Evolutionary conservation across 495 filamentous ascomycete species (phyloP), one percentile per base, ranked within the genome.

Genomic region (Xylaria telfairii): DNA sequence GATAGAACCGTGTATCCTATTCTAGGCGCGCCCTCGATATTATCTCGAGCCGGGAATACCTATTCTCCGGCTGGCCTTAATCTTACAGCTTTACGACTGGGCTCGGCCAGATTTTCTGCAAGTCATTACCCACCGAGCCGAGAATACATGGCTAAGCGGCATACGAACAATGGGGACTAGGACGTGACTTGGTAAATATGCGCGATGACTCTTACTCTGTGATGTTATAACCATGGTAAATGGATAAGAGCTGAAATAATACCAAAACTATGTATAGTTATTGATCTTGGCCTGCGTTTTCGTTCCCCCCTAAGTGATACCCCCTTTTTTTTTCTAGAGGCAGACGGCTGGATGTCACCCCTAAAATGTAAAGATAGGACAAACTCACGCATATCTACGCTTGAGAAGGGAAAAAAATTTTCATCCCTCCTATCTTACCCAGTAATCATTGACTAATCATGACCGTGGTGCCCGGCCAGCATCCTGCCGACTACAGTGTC

Each of bases 361-460:
- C 19, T 28, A 5, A n/a, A 24, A 37, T 62, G 37, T 62, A 62
- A 42, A 41, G 34, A 62, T 62, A 62, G 37, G 37, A 42, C 21
- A n/a, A 39, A 28, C 37, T 24, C 34, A 17, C 26, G 59, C 59
- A 42, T 41, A 62, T 41, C 34, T 26, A 42, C 37, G 59, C 59
- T 32, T 24, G 28, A 42, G n/a, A 62, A 28, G 24, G 37, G 59
- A 34, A 37, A 65, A 65, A 65, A 65, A 49, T 65, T 65, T 39
- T 66, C 46, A 54, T 53, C 49, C 51, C 26, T 59, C 41, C 41
- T 24, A 37, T 32, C 65, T 60, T 34, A 60, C 10, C 9, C 21
- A 19, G 67, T 69, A 61, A 60, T 69, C 54, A 61, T 28, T 60
- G 56, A 61, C 37, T 61, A 49, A 69, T 49, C 41, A 37, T 26